Percentiles rank a stretch among this genome's conserved stretches.
Evolutionary conservation across 2,329 filamentous ascomycete genomes (phyloP).

Genomic region (Drechslerella dactyloides): DNA sequence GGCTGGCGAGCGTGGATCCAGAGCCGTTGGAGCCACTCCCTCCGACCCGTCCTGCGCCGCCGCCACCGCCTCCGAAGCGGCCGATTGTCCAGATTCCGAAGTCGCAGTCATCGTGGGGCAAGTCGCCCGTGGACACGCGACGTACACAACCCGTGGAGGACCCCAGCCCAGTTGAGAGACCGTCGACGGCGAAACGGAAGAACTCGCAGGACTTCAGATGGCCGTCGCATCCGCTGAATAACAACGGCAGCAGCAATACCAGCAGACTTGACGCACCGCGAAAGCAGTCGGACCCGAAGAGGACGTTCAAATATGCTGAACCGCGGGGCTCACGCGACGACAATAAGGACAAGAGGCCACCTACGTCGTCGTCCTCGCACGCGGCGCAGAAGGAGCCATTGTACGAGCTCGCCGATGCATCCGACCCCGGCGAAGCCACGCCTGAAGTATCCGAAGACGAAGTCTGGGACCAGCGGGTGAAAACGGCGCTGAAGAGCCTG

Average conservation of each 20-base stretch:
- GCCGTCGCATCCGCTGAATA: slow-evolving; percentile 34
- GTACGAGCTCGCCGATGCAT: slow-evolving; percentile 56
- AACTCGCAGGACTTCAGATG: slow-evolving; percentile 38
- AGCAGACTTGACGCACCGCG: slow-evolving; percentile 17
- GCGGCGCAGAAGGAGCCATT: slow-evolving; percentile 28
- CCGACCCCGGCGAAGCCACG: slow-evolving; percentile 60
- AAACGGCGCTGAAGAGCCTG: slow-evolving; percentile 74
- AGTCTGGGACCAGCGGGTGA: slow-evolving; percentile 68
- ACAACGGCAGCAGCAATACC: not conserved
- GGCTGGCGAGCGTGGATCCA: not conserved
- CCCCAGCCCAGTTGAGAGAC: not conserved
- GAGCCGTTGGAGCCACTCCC: slow-evolving; percentile 19
- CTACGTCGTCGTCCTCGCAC: not conserved
- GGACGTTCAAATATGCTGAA: slow-evolving; percentile 24
- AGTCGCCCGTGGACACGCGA: slow-evolving; percentile 11
- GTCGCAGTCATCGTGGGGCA: not conserved
- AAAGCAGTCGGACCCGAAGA: slow-evolving; percentile 17
- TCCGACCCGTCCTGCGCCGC: slow-evolving; percentile 15
- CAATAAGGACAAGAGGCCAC: slow-evolving; percentile 17
- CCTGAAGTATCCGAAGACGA: slow-evolving; percentile 55
- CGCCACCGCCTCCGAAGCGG: slow-evolving; percentile 37
- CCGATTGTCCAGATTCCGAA: slow-evolving; percentile 25
- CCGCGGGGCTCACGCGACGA: slow-evolving; percentile 15
- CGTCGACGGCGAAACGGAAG: slow-evolving; percentile 22
- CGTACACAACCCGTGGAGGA: not conserved